A percentile compares a stretch with the other conserved stretches of the same genome.
phyloP scores from a whole-genome alignment of 257 asterid genomes.

The Nicotiana tomentosiformis region DNA sequence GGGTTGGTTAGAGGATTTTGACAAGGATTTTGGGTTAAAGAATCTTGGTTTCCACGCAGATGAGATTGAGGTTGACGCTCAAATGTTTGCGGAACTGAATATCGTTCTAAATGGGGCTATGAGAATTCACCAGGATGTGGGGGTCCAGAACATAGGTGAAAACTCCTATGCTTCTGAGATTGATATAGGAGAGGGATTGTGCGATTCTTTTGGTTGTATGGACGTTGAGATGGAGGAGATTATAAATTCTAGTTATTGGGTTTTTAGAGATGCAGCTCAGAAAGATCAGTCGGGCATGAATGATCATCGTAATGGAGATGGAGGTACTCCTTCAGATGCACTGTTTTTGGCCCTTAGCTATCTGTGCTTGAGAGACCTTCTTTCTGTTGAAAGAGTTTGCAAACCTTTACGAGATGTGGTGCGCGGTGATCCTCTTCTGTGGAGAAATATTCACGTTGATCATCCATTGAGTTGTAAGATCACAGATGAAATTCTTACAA shows the following conservation, averaged over 20 bases:
- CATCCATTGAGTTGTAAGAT: slow-evolving; percentile 34
- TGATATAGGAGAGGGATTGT: slow-evolving; percentile 20
- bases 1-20: slow-evolving; percentile 44
- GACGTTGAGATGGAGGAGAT: slow-evolving; percentile 28
- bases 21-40: slow-evolving; percentile 25
- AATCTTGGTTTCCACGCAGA: slow-evolving; percentile 28
- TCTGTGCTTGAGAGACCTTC: slow-evolving; percentile 57
- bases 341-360: slow-evolving; percentile 46
- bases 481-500: slow-evolving; percentile 49
- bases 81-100: slow-evolving; percentile 29
- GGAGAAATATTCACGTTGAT: slow-evolving; percentile 53
- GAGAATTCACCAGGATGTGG: slow-evolving; percentile 27
- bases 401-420: slow-evolving; percentile 52
- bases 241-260: slow-evolving; percentile 34
- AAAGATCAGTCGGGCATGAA: slow-evolving; percentile 12
- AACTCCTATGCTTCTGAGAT: slow-evolving; percentile 7
- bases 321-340: slow-evolving; percentile 47
- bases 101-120: slow-evolving; percentile 30
- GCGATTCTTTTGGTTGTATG: slow-evolving; percentile 11
- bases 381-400: slow-evolving; percentile 68
- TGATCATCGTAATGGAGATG: slow-evolving; percentile 17
- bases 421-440: slow-evolving; percentile 57
- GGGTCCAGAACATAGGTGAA: slow-evolving; percentile 17
- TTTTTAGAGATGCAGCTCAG: slow-evolving; percentile 11
- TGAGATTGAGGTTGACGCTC: slow-evolving; percentile 31